phyloP scores from a whole-genome alignment of 768 basidiomycete genomes.

The Piloderma croceum region DNA sequence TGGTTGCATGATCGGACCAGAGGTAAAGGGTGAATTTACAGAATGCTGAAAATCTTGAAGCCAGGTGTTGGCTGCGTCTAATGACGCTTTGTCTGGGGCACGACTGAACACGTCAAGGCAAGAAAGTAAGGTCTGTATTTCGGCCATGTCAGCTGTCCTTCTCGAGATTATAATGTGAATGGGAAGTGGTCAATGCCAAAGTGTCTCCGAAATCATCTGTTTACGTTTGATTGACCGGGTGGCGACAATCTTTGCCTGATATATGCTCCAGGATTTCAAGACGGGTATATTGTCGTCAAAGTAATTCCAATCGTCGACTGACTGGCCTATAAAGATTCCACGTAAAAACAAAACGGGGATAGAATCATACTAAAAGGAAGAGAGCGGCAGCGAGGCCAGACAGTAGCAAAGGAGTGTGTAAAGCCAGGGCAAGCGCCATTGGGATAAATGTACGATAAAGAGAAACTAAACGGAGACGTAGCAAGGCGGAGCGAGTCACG shows the following conservation, averaged over 20 bases:
- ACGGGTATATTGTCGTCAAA: too few species aligned
- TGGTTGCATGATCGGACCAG: constrained; percentile 48
- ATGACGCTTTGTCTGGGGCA: constrained; percentile 75
- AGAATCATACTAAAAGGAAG: too few species aligned
- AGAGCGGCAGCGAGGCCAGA: too few species aligned
- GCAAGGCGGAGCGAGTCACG: constrained; percentile 14
- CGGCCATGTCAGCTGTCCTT: constrained; percentile 53
- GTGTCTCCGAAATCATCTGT: too few species aligned
- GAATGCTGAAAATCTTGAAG: constrained; percentile 99
- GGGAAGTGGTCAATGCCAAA: too few species aligned
- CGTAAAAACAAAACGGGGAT: too few species aligned
- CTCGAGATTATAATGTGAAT: too few species aligned
- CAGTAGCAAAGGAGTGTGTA: constrained; percentile 28
- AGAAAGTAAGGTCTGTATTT: constrained; percentile 65
- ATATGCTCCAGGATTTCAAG: too few species aligned
- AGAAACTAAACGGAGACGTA: constrained; percentile 22
- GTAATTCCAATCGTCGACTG: too few species aligned
- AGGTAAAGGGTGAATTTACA: constrained; percentile 83
- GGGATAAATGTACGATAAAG: constrained; percentile 25
- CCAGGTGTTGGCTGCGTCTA: constrained; percentile 90
- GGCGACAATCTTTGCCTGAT: too few species aligned
- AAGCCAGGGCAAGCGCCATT: constrained; percentile 15
- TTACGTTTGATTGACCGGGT: too few species aligned
- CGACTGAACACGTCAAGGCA: constrained; percentile 76
- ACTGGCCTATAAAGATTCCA: too few species aligned